Evolutionary conservation across 1,284 basidiomycete species (phyloP), one percentile per base, ranked within the genome.

Genomic region (Tilletia horrida): DNA sequence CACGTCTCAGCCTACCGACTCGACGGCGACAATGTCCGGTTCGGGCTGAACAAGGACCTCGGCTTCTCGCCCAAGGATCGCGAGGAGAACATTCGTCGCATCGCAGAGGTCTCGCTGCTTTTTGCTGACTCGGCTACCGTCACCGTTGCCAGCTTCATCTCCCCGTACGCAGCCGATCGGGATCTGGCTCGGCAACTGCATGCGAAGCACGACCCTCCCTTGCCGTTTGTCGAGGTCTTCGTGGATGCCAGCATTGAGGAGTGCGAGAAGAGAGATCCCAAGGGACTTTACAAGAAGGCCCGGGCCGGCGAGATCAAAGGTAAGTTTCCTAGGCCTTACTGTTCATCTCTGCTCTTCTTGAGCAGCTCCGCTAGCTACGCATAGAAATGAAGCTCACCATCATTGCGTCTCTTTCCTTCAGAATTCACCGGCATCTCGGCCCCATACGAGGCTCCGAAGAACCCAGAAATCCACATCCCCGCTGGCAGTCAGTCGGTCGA

Each of bases 371-470:
- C 42, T 25, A 40, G 18, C 27, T 35, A 42, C 65, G 4, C 4
- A 27, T 65, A 61, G 42, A n/a, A n/a, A 13, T 40, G 35, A 40
- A 6, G 35, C 35, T 40, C 6, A 40, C 11, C 35, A 4, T 40
- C 35, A 11, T 40, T 40, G 11, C 4, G 4, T 4, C 35, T 40
- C 6, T 40, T 11, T 4, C 6, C 35, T 40, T 2, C 73, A 95
- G 95, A 97, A 71, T 97, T 98, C 84, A 99, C 96, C 57, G 95
- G 96, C 13, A 90, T 99, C 80, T 94, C 92, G 44, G 93, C 96
- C 2, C 96, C 96, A 9, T 98, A 98, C 83, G 96, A 99, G 84
- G 88, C 89, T 8, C 95, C 96, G 6, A 85, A 86, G 67, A 85
- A 85, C 18, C 89, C 95, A 48, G 96, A 98, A 83, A 88, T 99